Base-by-base conservation (phyloP, 331 rosid species). In the Quercus tomentella region DNA sequence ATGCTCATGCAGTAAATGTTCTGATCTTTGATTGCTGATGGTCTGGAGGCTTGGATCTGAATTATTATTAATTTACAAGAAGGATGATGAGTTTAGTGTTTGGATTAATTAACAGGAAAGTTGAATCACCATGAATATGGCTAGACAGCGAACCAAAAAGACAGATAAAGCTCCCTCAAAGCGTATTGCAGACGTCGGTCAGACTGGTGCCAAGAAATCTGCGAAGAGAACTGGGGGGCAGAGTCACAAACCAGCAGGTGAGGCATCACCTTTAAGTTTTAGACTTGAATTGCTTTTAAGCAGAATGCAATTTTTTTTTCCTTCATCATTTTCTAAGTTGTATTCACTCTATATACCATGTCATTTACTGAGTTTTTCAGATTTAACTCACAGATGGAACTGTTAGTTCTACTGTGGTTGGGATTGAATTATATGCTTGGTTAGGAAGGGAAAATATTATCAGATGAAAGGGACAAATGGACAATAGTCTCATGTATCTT, bases 71-170 rank as follows among this genome's bases (percentile, higher is more conserved):
- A 41, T 14, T 70, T 11, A 60, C 20, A 63, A 56, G 80, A 82
- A 56, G 75, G 71, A 78, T 77, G 26, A 16, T 31, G n/a, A 30
- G 2, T 56, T 22, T 55, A 22, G 56, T 56, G 58, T 61, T 58
- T 62, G 66, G 56, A 37, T 71, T 68, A 63, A 31, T 28, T 77
- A 74, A 67, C 77, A 20, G 91, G 85, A 87, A 82, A 80, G 72
- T 79, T 74, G 82, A 73, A 72, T 73, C 72, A 72, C 45, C 81
- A 92, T 91, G 97, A 88, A 76, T 76, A 49, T 76, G 14, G 80
- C 76, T 25, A 81, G 75, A 68, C 70, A 80, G 63, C 75, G 45
- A 35, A 77, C 49, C 56, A 69, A 67, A 23, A 87, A 81, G 49
- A 76, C 86, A 56, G 77, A 57, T 58, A 89, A 87, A 84, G 84